These are phyloP conservation scores for Aspergillus sergii DNA, from an alignment of 2,329 filamentous ascomycete species.

Conservation along the genomic window DNA sequence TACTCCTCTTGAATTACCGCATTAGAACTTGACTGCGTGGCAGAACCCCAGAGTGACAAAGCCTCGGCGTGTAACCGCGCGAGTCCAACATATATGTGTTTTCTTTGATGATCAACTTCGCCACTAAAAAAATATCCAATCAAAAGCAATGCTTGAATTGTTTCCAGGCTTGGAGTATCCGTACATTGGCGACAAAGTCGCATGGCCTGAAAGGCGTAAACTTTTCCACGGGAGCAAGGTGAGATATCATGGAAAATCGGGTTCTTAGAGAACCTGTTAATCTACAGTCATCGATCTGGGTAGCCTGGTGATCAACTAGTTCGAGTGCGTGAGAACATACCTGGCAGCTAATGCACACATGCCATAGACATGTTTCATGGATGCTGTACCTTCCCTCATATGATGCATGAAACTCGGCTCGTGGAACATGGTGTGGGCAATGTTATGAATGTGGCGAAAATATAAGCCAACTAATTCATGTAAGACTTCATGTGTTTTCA, in stretches of 20 bases:
- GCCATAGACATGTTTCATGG: constrained; percentile 21
- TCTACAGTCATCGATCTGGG: neutral
- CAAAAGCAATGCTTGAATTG: constrained; percentile 20
- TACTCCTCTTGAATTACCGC: constrained; percentile 19
- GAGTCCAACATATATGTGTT: constrained; percentile 24
- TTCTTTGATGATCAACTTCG: constrained; percentile 21
- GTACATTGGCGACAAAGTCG: constrained; percentile 16
- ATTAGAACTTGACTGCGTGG: neutral
- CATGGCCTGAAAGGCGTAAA: constrained; percentile 16
- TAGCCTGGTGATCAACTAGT: neutral
- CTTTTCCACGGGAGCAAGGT: constrained; percentile 19
- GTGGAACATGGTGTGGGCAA: constrained; percentile 27
- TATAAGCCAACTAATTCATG: constrained; percentile 23
- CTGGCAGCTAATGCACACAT: constrained; percentile 28
- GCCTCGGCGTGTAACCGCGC: constrained; percentile 25
- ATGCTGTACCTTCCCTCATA: constrained; percentile 19
- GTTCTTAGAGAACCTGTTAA: constrained; percentile 21
- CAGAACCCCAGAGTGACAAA: constrained; percentile 10
- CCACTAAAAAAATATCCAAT: constrained; percentile 24
- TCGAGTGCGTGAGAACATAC: constrained; percentile 5
- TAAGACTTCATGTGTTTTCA: constrained; percentile 11
- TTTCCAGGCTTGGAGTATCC: constrained; percentile 21
- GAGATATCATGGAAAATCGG: constrained; percentile 11
- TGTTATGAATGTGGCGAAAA: constrained; percentile 27
- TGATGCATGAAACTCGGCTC: constrained; percentile 22